phyloP scores from a whole-genome alignment of 768 basidiomycete species.

The Myochromella boudieri region DNA sequence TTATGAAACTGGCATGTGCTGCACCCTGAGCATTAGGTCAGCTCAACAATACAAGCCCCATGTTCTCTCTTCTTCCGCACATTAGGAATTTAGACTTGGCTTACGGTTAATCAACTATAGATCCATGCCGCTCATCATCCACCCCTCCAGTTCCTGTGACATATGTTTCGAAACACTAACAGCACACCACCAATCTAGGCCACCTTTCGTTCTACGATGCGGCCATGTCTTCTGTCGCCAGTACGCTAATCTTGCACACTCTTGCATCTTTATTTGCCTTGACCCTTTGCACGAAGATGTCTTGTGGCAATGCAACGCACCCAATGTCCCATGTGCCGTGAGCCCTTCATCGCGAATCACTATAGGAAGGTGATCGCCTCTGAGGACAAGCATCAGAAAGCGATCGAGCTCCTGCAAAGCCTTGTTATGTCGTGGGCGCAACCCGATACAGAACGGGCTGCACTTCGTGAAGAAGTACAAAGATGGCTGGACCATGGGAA shows the following conservation, averaged over 20 bases:
- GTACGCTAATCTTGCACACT: conserved; percentile 40
- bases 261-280: no score
- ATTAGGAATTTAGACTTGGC: no score
- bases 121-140: conserved; percentile 53
- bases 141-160: conserved; percentile 73
- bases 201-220: conserved; percentile 72
- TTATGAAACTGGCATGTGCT: no score
- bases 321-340: conserved; percentile 19
- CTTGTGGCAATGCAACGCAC: conserved; percentile 13
- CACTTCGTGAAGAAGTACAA: conserved; percentile 47
- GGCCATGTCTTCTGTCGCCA: conserved; percentile 74
- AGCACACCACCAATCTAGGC: conserved; percentile 47
- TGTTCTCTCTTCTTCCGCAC: no score
- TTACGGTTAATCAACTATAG: no score
- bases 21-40: no score
- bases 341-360: conserved; percentile 17
- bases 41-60: no score
- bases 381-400: conserved; percentile 33
- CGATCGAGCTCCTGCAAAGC: conserved; percentile 35
- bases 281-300: conserved; percentile 10
- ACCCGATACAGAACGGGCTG: conserved; percentile 27
- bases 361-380: conserved; percentile 23
- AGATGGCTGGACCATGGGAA: conserved; percentile 50
- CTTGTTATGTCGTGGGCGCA: conserved; percentile 40
- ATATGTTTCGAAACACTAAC: conserved; percentile 69